phyloP scores from a whole-genome alignment of 2,329 filamentous ascomycete genomes.

The Macroventuria anomochaeta region DNA sequence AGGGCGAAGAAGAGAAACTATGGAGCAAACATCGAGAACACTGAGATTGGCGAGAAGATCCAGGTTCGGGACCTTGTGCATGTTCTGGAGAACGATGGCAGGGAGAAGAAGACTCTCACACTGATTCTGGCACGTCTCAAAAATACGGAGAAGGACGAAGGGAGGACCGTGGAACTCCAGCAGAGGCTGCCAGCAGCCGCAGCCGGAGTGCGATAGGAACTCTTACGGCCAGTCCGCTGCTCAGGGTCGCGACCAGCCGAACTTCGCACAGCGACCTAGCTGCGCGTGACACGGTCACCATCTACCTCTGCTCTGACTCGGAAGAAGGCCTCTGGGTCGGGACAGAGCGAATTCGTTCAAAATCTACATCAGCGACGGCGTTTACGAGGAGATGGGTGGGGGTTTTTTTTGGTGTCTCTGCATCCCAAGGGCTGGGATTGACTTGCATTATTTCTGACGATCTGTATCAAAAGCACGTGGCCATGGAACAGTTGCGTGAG shows the following conservation, averaged over 20 bases:
- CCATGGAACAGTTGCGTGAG: not conserved
- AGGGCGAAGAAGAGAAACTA: conserved; percentile 67
- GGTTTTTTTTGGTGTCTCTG: conserved; percentile 16
- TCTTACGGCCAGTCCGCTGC: not conserved
- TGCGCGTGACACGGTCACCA: not conserved
- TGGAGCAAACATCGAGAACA: conserved; percentile 80
- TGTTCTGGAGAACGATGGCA: conserved; percentile 79
- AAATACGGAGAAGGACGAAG: conserved; percentile 39
- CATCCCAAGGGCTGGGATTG: conserved; percentile 35
- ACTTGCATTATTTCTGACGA: conserved; percentile 2
- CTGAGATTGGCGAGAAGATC: conserved; percentile 76
- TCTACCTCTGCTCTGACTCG: too few species aligned
- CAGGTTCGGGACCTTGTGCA: conserved; percentile 84
- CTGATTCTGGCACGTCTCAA: conserved; percentile 41
- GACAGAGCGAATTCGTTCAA: not conserved
- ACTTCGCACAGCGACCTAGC: not conserved
- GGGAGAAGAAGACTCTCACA: conserved; percentile 62
- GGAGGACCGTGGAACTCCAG: conserved; percentile 15
- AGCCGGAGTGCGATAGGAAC: conserved; percentile 12
- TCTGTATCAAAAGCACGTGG: conserved; percentile 2
- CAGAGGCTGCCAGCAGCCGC: conserved; percentile 16
- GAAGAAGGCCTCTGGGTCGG: not conserved
- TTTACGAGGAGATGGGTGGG: conserved; percentile 9
- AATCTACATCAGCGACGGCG: conserved; percentile 31
- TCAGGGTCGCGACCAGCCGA: not conserved